Base-by-base conservation (phyloP, 2,329 filamentous ascomycete genomes). In the Ophiostoma montium region DNA sequence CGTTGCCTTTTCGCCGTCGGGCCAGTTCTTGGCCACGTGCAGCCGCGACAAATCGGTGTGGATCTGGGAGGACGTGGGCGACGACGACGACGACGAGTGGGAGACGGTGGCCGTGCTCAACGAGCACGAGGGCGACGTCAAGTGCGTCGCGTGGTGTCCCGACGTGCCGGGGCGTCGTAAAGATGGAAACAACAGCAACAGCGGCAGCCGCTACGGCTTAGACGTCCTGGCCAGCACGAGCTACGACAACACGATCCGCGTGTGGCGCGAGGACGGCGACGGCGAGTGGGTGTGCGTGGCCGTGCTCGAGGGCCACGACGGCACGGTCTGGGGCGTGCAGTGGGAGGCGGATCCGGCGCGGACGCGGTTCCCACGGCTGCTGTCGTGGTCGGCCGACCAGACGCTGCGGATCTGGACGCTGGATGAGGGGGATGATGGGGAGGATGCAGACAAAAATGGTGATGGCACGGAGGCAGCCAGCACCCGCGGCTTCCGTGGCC, bases 111-210 rank as follows among this genome's bases (percentile, higher is more conserved):
- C 90, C 0, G 90, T 96, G 48, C 73, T 96, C 59, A 87, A 86
- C 65, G 92, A 96, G 66, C 92, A 98, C 63, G 84, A 89, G 43
- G 89, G 86, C 19, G 92, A 98, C 65, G 89, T 98, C 56, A 98
- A 98, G 64, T 86, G 81, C 55, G 86, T 98, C 2, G 78, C 81
- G 3, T 98, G 92, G 92, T 89, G 92, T 62, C 87, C 87, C 0
- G 79, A 81, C 48, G 75, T 74, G 19, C 68, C 70, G 11, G 71
- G 69, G 21, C 65, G 73, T 21, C 58, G 63, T n/a, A n/a, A n/a
- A n/a, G n/a, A n/a, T n/a, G n/a, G n/a, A n/a, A n/a, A n/a, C n/a
- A n/a, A n/a, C 19, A 49, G 42, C 35, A 50, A 43, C 27, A 27
- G 23, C 23, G 27, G 38, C 38, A 44, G 39, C 43, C 51, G 36